Base-by-base conservation (phyloP, 768 basidiomycete genomes). In the Roridomyces roridus region DNA sequence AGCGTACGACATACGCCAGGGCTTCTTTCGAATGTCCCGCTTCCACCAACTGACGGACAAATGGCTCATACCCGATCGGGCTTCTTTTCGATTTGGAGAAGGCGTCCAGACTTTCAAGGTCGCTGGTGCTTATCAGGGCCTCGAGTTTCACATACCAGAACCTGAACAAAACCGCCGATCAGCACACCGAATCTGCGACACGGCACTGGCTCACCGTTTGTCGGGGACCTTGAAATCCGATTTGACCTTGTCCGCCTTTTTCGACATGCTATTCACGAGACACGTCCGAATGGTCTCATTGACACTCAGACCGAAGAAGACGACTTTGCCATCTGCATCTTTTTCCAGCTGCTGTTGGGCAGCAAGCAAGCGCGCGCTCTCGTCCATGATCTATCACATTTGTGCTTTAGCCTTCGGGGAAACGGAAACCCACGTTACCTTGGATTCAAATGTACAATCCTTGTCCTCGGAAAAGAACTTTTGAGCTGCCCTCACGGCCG, bases 381-480 rank as follows among this genome's bases (percentile, higher is more conserved):
- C 97, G 51, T 97, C 95, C 80, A 88, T 89, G 87, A 95, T 94
- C 96, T 99, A 46, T 43, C 39, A 14, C 9, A 5, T 10, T 34
- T 8, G 31, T 29, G 21, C 50, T 28, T 29, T 23, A 26, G 8
- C 28, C n/a, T n/a, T 24, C 40, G 48, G 20, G 26, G 23, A 35
- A 48, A 44, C 10, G 24, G 23, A 21, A 45, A 20, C 45, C 20
- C n/a, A n/a, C n/a, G 31, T 18, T 47, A 91, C 95, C 85, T 91
- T 96, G 6, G 95, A 88, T 71, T 99, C 97, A 68, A 98, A 98
- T 0, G 73, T 63, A 2, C 88, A 81, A 62, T 98, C 95, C 70
- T 95, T 98, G 68, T 98, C 94, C 68, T 99, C 95, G 1, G 87
- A 89, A 67, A 98, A 95, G 73, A 92, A 94, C 68, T 95, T 98